Base-by-base conservation (phyloP, 2,329 filamentous ascomycete species). In the Hymenoscyphus linearis region DNA sequence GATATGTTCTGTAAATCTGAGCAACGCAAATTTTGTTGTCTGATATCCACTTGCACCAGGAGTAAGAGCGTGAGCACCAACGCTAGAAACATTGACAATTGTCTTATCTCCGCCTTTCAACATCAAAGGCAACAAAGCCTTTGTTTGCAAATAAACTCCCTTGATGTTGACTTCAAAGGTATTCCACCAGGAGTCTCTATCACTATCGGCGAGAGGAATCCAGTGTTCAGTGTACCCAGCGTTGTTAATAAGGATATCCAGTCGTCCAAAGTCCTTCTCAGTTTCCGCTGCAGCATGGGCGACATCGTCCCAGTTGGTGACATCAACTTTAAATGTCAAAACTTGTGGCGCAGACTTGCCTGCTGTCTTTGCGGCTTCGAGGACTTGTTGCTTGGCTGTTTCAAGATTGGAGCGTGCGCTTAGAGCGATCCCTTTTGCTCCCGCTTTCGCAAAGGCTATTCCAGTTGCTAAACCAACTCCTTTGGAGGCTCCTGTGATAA, bases 1-100 rank as follows among this genome's bases (percentile, higher is more conserved):
- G 9, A 82, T 63, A 63, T 77, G 79, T 66, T 85, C 81, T 0
- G 77, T 79, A 52, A 85, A 74, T 12, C 80, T 73, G 16, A 78
- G 66, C 36, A 82, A 59, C 6, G 80, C 82, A 44, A 82, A 73
- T 67, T 85, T 85, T 26, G 74, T 73, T 1, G 75, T 75, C 59
- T 76, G 72, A 61, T 85, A 85, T 3, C 74, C 74, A 25, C 76
- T 77, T 1, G 70, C 70, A n/a, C 78, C 76, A 0, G 67, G 66
- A 2, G 67, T 62, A 18, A 76, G 67, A 58, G 74, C 62, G 59
- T 75, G 72, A 0, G 73, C 77, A 4, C 75, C 81, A 0, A 79
- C 74, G 44, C 77, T 80, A 2, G 72, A 74, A 34, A 85, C 67
- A 63, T 79, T 81, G 60, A 85, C 71, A 25, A 85, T 72, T 0